Base-by-base conservation (phyloP, 2,329 filamentous ascomycete genomes). In the Alternaria arbusti region DNA sequence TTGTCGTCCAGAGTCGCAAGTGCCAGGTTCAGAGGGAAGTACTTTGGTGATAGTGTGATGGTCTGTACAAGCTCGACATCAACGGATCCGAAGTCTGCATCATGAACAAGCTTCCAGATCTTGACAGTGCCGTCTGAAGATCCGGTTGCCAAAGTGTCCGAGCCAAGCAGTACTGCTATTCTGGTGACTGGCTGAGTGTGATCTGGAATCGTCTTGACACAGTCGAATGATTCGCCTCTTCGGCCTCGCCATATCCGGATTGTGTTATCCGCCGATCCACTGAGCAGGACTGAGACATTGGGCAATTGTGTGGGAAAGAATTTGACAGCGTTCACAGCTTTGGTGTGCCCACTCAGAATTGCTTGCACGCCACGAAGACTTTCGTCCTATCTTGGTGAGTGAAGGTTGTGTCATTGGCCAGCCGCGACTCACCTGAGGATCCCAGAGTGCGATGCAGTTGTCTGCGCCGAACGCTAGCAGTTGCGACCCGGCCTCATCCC, bases 381-480 rank as follows among this genome's bases (percentile, higher is more conserved):
- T 28, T 75, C 67, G 61, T 86, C 82, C 80, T 87, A 10, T 28
- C 22, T 22, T 20, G 12, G 28, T 78, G 61, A 76, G 67, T 44
- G 26, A 15, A 46, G 23, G 22, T 26, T 55, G 25, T 26, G 28
- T 44, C 32, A 51, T 52, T 40, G 23, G 28, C 15, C 32, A 17
- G 28, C 26, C 40, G n/a, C 49, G 63, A 82, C 89, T 81, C 85
- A 94, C 92, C 77, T 86, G 80, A 59, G 94, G 94, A 76, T 89
- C 85, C 96, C 96, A 99, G 44, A 98, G 78, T 46, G 94, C 95
- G 71, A 99, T 87, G 81, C 96, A 96, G 71, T 90, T 89, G 80
- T 96, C 93, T 9, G 94, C 91, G 30, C 96, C 96, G 82, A 93
- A 99, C 28, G 94, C 96, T 57, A 99, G 84, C 47, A 94, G 78